These are phyloP conservation scores for Aspergillus quadrilineatus DNA, from an alignment of 2,329 filamentous ascomycete genomes.

Conservation along the genomic window DNA sequence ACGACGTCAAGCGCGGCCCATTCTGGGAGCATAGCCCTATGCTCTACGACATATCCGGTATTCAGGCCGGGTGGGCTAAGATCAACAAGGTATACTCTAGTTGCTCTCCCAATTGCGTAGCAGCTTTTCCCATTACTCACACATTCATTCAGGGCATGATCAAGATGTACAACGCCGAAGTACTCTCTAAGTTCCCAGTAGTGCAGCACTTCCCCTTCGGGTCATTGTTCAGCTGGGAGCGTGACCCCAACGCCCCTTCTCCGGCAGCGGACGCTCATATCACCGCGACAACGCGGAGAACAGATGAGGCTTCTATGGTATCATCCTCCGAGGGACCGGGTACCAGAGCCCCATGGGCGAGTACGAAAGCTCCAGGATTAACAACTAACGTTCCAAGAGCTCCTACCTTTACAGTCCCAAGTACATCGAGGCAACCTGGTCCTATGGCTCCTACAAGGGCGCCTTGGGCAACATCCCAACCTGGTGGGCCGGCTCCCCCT, in stretches of 20 bases:
- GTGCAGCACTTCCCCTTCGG: slow-evolving; percentile 94
- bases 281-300: slow-evolving; percentile 27
- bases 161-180: slow-evolving; percentile 98
- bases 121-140: slow-evolving; percentile 6
- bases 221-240: slow-evolving; percentile 74
- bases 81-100: slow-evolving; percentile 72
- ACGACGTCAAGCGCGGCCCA: slow-evolving; percentile 92
- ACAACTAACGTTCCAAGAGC: slow-evolving; percentile 10
- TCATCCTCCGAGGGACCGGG: slow-evolving; percentile 21
- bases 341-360: slow-evolving; percentile 40
- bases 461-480: slow-evolving; percentile 29
- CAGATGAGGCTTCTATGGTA: slow-evolving; percentile 19
- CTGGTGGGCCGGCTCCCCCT: slow-evolving; percentile 19
- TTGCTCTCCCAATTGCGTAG: background rate
- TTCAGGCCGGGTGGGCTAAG: slow-evolving; percentile 93
- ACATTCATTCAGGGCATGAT: slow-evolving; percentile 72
- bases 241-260: slow-evolving; percentile 59
- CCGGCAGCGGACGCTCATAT: slow-evolving; percentile 58
- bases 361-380: slow-evolving; percentile 20
- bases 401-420: slow-evolving; percentile 19
- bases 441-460: slow-evolving; percentile 35
- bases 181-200: slow-evolving; percentile 93
- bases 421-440: slow-evolving; percentile 30
- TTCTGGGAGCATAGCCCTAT: slow-evolving; percentile 98
- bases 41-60: slow-evolving; percentile 88